Percentiles rank a stretch among this genome's conserved stretches.
phyloP scores from a whole-genome alignment of 2,329 filamentous ascomycete species.

The Cladosporium sp. region DNA sequence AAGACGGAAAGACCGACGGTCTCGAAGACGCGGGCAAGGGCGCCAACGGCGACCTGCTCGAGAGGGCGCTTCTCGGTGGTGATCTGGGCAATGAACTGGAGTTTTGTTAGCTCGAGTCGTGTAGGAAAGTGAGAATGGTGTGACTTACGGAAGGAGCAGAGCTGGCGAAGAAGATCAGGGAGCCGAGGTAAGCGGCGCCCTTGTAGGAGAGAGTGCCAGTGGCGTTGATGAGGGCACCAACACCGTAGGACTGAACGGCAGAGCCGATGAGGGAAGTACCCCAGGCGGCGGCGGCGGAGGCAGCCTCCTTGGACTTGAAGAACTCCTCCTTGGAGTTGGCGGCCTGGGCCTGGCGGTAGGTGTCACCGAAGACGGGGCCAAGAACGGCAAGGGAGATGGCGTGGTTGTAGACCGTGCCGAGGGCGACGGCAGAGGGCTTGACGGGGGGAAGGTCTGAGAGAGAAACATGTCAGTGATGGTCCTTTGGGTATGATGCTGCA shows the following conservation, averaged over 20 bases:
- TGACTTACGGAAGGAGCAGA: constrained; percentile 76
- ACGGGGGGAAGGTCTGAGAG: constrained; percentile 68
- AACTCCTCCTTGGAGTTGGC: constrained; percentile 97
- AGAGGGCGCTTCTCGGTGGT: constrained; percentile 87
- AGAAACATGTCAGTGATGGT: constrained; percentile 1
- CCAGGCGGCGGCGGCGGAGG: constrained; percentile 81
- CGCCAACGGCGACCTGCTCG: constrained; percentile 83
- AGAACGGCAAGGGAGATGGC: constrained; percentile 83
- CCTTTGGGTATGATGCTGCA: constrained; percentile 3
- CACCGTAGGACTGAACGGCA: constrained; percentile 55
- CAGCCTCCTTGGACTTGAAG: constrained; percentile 85
- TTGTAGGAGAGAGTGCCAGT: constrained; percentile 95
- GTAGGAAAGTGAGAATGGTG: background rate
- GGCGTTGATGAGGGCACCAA: constrained; percentile 63
- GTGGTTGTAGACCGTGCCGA: constrained; percentile 96
- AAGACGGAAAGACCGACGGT: constrained; percentile 88
- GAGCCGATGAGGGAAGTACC: constrained; percentile 86
- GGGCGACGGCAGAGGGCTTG: constrained; percentile 95
- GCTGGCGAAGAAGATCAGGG: constrained; percentile 85
- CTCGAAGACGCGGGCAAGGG: constrained; percentile 81
- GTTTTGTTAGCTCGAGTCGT: constrained; percentile 21
- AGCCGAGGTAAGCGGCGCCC: constrained; percentile 89
- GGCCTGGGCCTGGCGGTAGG: constrained; percentile 86
- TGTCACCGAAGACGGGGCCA: constrained; percentile 85
- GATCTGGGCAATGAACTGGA: constrained; percentile 77